Conservation (phyloP, 805 yeast genomes). For the Candida cerambycidarum region DNA sequence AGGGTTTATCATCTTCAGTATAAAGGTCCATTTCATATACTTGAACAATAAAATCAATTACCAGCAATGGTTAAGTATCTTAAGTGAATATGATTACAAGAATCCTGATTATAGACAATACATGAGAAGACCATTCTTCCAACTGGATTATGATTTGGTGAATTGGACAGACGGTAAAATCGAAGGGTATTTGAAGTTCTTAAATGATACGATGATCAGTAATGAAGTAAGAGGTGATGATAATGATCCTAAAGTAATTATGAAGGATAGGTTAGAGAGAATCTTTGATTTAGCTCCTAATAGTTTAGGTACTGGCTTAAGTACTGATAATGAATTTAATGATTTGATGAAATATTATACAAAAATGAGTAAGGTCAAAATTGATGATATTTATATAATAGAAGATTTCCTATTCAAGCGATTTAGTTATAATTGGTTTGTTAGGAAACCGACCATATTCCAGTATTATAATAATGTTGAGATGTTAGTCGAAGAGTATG, state of each 20-base stretch:
- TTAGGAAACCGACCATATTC: not conserved
- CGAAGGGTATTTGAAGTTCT: conserved; percentile 52
- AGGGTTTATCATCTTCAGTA: conserved; percentile 29
- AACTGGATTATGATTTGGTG: conserved; percentile 28
- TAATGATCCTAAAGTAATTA: conserved; percentile 18
- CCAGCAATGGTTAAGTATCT: conserved; percentile 16
- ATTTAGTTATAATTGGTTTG: conserved; percentile 8
- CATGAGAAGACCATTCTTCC: conserved; percentile 11
- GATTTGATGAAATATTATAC: conserved; percentile 1
- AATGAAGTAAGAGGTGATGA: conserved; percentile 3
- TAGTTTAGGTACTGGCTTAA: not conserved
- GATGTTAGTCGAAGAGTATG: conserved; percentile 1
- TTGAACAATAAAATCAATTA: conserved; percentile 18
- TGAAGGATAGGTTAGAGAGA: conserved; percentile 31
- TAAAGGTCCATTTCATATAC: conserved; percentile 31
- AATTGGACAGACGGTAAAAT: conserved; percentile 50
- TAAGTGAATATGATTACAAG: conserved; percentile 7
- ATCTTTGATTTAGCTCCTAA: conserved; percentile 24
- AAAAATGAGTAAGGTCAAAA: not conserved
- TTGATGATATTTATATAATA: conserved; percentile 7
- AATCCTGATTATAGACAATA: conserved; percentile 9
- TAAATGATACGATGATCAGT: conserved; percentile 32
- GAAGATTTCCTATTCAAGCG: conserved; percentile 5
- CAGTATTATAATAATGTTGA: conserved; percentile 5
- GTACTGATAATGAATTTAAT: not conserved